phyloP scores from a whole-genome alignment of 164 flowering plant species.

The Chloranthus sessilifolius region DNA sequence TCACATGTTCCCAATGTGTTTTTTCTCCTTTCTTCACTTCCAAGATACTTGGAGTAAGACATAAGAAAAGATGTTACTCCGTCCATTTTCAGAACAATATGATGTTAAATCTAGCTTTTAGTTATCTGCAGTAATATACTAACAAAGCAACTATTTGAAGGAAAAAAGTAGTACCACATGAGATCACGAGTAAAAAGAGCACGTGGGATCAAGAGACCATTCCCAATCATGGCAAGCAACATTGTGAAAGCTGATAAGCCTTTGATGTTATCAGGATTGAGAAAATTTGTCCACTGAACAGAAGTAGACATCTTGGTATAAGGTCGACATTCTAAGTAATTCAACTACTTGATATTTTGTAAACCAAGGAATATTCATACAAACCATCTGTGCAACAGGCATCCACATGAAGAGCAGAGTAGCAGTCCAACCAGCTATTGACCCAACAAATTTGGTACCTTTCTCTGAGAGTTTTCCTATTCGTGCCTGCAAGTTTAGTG shows the following conservation, averaged over 20 bases:
- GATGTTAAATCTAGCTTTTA: not conserved
- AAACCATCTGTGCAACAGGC: slow-evolving; percentile 94
- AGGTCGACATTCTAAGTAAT: not conserved
- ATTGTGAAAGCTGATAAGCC: slow-evolving; percentile 86
- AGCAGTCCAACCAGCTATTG: slow-evolving; percentile 95
- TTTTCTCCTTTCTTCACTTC: too few species aligned
- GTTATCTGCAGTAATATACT: not conserved
- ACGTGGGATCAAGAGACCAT: slow-evolving; percentile 93
- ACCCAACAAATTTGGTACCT: slow-evolving; percentile 61
- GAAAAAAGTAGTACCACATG: slow-evolving; percentile 69
- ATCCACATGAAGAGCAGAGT: slow-evolving; percentile 99
- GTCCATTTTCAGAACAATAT: too few species aligned
- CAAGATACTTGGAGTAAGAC: too few species aligned
- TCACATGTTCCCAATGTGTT: too few species aligned
- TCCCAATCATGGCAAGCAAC: slow-evolving; percentile 95
- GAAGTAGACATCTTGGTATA: slow-evolving; percentile 12
- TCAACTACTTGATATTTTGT: not conserved
- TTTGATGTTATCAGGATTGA: slow-evolving; percentile 89
- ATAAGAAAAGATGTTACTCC: too few species aligned
- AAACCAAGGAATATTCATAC: not conserved
- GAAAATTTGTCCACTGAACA: slow-evolving; percentile 87
- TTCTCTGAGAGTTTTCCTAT: slow-evolving; percentile 73
- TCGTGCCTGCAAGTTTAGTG: slow-evolving; percentile 58
- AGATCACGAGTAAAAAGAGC: slow-evolving; percentile 87
- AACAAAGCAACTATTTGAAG: not conserved